Evolutionary conservation across 768 basidiomycete species (phyloP).

Genomic region (Collybia sp.): DNA sequence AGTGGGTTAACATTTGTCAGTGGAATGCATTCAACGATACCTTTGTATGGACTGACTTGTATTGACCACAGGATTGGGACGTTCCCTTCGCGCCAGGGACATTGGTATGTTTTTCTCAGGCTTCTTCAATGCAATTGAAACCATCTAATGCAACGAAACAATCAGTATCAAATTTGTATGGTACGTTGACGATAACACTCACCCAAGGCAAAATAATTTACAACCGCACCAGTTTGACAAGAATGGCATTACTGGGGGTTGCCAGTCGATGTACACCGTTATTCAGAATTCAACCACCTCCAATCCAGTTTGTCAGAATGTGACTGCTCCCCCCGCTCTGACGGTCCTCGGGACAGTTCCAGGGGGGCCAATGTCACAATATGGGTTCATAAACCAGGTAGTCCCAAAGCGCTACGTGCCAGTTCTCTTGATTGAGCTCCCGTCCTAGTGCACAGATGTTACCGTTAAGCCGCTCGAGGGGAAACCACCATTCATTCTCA

Average conservation of each 20-base stretch:
- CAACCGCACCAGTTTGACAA: slow-evolving; percentile 32
- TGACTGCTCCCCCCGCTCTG: slow-evolving; percentile 29
- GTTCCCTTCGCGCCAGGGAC: slow-evolving; percentile 49
- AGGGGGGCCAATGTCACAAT: slow-evolving; percentile 36
- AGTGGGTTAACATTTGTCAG: slow-evolving; percentile 24
- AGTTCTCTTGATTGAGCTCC: background rate
- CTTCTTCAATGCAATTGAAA: background rate
- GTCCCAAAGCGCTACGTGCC: background rate
- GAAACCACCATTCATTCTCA: slow-evolving; percentile 43
- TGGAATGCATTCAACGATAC: background rate
- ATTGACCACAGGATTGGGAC: slow-evolving; percentile 32
- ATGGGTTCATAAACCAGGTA: slow-evolving; percentile 43
- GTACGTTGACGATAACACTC: slow-evolving; percentile 17
- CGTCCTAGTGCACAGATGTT: slow-evolving; percentile 42
- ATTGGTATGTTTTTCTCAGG: slow-evolving; percentile 14
- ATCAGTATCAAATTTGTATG: slow-evolving; percentile 55
- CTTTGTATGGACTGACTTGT: background rate
- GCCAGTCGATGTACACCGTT: slow-evolving; percentile 45
- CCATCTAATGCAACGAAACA: background rate
- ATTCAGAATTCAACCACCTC: slow-evolving; percentile 31
- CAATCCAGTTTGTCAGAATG: slow-evolving; percentile 34
- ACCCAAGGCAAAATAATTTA: background rate
- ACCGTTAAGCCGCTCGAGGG: slow-evolving; percentile 37
- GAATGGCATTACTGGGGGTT: slow-evolving; percentile 46
- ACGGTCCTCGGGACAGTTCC: slow-evolving; percentile 28